Conservation (phyloP, 257 asterid genomes). For the Cordia subcordata region DNA sequence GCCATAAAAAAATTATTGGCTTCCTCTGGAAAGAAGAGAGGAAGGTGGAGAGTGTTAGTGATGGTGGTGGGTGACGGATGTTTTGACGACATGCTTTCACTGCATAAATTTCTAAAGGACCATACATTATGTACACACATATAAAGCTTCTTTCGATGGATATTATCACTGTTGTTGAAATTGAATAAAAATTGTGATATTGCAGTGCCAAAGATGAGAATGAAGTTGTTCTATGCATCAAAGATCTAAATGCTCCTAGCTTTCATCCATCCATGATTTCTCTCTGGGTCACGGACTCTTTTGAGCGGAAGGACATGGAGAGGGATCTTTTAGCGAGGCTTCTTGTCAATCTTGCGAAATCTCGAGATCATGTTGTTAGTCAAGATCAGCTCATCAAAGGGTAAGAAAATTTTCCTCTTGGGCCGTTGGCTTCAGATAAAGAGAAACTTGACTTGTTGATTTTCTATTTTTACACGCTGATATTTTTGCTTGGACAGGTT, state of each 20-base stretch:
- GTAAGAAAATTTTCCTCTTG: conserved; percentile 29
- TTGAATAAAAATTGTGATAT: background rate
- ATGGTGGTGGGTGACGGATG: no score
- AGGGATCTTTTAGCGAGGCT: conserved; percentile 69
- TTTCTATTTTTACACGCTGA: background rate
- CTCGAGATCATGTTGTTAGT: conserved; percentile 43
- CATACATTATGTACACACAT: no score
- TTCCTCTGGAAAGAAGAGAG: no score
- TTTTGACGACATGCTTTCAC: no score
- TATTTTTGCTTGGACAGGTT: conserved; percentile 27
- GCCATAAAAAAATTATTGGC: no score
- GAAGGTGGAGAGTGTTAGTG: no score
- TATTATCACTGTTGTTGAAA: no score
- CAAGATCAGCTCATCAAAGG: conserved; percentile 70
- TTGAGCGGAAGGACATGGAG: conserved; percentile 84
- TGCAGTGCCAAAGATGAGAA: conserved; percentile 79
- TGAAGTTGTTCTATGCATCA: conserved; percentile 77
- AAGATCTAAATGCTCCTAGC: conserved; percentile 67
- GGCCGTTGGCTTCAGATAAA: no score
- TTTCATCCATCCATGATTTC: conserved; percentile 81
- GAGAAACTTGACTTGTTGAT: no score
- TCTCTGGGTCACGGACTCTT: conserved; percentile 79
- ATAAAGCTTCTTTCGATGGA: no score
- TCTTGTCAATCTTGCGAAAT: conserved; percentile 55
- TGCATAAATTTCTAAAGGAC: no score